Evolutionary conservation across 2,329 filamentous ascomycete species (phyloP).

Genomic region (Aspergillus sp.): DNA sequence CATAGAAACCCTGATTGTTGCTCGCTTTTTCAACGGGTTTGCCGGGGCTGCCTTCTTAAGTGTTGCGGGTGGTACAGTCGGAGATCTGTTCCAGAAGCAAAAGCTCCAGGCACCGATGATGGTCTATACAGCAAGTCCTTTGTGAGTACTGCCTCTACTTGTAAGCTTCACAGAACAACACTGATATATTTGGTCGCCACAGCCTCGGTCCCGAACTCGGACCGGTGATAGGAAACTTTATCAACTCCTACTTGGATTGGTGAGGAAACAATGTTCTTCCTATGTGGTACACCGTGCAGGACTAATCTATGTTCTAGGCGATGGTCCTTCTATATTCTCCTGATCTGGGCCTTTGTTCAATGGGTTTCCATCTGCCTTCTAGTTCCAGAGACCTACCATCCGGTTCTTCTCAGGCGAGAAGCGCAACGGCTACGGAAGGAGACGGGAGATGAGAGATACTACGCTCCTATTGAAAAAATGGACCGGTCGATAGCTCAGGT

Average conservation of each 20-base stretch:
- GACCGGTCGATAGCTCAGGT: conserved; percentile 40
- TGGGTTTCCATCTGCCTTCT: conserved; percentile 62
- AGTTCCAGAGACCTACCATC: conserved; percentile 80
- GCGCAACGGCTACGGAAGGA: conserved; percentile 64
- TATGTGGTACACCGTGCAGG: no score
- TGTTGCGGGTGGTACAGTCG: no score
- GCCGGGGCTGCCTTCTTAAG: no score
- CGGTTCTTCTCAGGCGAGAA: conserved; percentile 48
- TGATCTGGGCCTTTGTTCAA: conserved; percentile 70
- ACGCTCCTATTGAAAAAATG: conserved; percentile 68
- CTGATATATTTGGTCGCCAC: no score
- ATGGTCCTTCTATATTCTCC: conserved; percentile 76
- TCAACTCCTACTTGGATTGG: conserved; percentile 32
- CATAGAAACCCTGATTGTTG: no score
- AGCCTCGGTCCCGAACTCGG: background rate
- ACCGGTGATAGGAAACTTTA: conserved; percentile 2
- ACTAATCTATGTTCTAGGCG: conserved; percentile 28
- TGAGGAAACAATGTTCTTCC: no score
- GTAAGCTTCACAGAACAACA: no score
- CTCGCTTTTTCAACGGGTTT: no score
- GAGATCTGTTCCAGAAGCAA: no score
- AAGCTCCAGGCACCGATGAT: no score
- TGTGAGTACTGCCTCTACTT: no score
- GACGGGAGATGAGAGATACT: conserved; percentile 69
- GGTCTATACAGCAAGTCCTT: no score